Conservation (phyloP, 345 rosid genomes). For the Citropsis articulata region DNA sequence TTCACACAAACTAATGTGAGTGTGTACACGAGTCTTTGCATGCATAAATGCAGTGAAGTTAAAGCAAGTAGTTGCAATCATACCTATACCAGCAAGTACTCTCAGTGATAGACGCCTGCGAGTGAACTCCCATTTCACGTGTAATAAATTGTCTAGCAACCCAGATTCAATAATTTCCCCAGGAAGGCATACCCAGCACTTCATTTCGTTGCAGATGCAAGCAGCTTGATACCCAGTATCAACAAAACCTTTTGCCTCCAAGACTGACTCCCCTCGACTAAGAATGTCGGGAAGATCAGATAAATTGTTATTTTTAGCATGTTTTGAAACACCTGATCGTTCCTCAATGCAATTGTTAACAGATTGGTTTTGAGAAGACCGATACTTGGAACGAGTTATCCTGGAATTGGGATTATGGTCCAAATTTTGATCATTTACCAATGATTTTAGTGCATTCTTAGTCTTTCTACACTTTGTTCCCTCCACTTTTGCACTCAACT, state of each 20-base stretch:
- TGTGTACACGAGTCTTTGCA: background rate
- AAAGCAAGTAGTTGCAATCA: slow-evolving; percentile 21
- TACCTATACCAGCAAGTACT: slow-evolving; percentile 65
- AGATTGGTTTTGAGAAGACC: slow-evolving; percentile 48
- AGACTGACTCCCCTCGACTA: slow-evolving; percentile 23
- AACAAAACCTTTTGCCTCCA: slow-evolving; percentile 25
- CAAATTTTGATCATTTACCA: slow-evolving; percentile 38
- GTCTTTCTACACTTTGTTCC: slow-evolving; percentile 44
- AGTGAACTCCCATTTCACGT: slow-evolving; percentile 63
- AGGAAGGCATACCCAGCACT: slow-evolving; percentile 57
- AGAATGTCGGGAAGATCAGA: slow-evolving; percentile 20
- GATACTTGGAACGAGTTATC: slow-evolving; percentile 71
- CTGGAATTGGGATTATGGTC: slow-evolving; percentile 43
- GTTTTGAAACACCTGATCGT: slow-evolving; percentile 26
- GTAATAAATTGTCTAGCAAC: slow-evolving; percentile 38
- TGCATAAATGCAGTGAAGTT: slow-evolving; percentile 4
- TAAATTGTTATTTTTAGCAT: slow-evolving; percentile 16
- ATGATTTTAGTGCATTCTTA: slow-evolving; percentile 32
- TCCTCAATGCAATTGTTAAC: slow-evolving; percentile 23
- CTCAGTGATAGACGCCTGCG: slow-evolving; percentile 58
- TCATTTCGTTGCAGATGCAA: slow-evolving; percentile 60
- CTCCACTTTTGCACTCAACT: slow-evolving; percentile 32
- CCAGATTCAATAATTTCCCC: slow-evolving; percentile 48
- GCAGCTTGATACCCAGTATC: slow-evolving; percentile 23
- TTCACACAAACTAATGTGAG: background rate